Evolutionary conservation across 371 early-diverging fungal genomes (phyloP).

Genomic region (Mucor indicus): DNA sequence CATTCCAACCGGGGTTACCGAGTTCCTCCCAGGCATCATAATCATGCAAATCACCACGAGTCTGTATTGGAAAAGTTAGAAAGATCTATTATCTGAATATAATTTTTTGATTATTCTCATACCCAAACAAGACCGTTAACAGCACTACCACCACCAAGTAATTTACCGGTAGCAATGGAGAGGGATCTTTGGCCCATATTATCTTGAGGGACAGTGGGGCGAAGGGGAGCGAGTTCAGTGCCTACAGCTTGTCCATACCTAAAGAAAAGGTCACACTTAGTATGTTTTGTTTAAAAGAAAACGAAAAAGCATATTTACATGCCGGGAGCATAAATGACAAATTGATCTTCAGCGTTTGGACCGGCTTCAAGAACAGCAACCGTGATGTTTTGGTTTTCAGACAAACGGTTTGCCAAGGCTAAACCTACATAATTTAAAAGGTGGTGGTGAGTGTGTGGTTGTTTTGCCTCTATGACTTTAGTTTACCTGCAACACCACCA

Average conservation of each 20-base stretch:
- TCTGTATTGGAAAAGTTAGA: constrained; percentile 29
- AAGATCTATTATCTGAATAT: no score
- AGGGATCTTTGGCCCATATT: constrained; percentile 8
- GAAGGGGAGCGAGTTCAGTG: constrained; percentile 8
- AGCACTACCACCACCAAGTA: constrained; percentile 19
- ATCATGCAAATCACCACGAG: constrained; percentile 34
- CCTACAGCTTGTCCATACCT: constrained; percentile 22
- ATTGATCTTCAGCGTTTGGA: constrained; percentile 10
- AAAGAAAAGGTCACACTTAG: no score
- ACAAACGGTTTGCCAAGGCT: constrained; percentile 12
- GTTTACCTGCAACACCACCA: constrained; percentile 15
- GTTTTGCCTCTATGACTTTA: no score
- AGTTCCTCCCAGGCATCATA: constrained; percentile 34
- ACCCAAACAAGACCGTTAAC: constrained; percentile 18
- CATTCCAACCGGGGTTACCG: constrained; percentile 28
- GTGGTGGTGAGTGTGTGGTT: no score
- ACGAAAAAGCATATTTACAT: constrained; percentile 12
- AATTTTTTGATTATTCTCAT: no score
- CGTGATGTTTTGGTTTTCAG: constrained; percentile 12
- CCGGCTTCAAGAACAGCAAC: constrained; percentile 14
- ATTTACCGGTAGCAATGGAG: constrained; percentile 11
- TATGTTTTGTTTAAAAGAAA: no score
- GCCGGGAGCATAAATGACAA: constrained; percentile 13
- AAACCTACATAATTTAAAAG: constrained; percentile 4
- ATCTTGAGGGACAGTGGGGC: constrained; percentile 14